Base-by-base conservation (phyloP, 2,329 filamentous ascomycete genomes). In the Parasarocladium wereldwijsianum region DNA sequence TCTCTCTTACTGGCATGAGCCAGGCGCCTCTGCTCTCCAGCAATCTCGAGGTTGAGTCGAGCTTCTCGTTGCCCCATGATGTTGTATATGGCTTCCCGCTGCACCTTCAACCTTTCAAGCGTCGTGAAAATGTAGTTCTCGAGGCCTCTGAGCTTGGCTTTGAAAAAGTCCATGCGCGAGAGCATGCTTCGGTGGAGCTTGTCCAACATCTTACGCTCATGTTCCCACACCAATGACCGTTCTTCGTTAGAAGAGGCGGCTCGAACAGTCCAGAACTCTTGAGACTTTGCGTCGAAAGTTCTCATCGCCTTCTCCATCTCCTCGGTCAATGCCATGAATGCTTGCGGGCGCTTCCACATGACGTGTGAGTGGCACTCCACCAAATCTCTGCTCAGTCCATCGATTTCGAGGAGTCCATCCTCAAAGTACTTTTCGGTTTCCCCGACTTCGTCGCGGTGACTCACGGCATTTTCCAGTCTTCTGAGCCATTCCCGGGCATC, bases 41-140 rank as follows among this genome's bases (percentile, higher is more conserved):
- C 68, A 48, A 72, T 76, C 44, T 74, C 60, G 28, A 76, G 63
- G 40, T 71, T 74, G 33, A 76, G 60, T 35, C 72, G 67, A 5
- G 67, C 70, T 44, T 76, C 71, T 31, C 70, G 67, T 50, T 76
- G 70, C 4, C 69, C 67, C 44, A 75, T 73, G 47, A 76, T 70
- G 46, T 75, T 76, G 48, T 75, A 76, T 49, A 73, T 70, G 32
- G 70, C 69, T 38, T 66, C 64, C 16, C 70, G 57, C 50, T 76
- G 71, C 24, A 76, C 69, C 29, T 70, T 64, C 23, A 76, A 44
- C 28, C 71, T 54, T 45, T 73, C 64, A 16, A 76, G 50, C 19
- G 70, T 75, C 2, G 66, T 75, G 38, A 70, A 61, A 10, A 71
- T 67, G 38, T 76, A 76, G 37, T 69, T 70, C 42, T 74, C 68